Percentiles rank a stretch among this genome's conserved stretches.
These are phyloP conservation scores for Daldinia decipiens DNA, from an alignment of 495 filamentous ascomycete genomes.

Conservation along the genomic window DNA sequence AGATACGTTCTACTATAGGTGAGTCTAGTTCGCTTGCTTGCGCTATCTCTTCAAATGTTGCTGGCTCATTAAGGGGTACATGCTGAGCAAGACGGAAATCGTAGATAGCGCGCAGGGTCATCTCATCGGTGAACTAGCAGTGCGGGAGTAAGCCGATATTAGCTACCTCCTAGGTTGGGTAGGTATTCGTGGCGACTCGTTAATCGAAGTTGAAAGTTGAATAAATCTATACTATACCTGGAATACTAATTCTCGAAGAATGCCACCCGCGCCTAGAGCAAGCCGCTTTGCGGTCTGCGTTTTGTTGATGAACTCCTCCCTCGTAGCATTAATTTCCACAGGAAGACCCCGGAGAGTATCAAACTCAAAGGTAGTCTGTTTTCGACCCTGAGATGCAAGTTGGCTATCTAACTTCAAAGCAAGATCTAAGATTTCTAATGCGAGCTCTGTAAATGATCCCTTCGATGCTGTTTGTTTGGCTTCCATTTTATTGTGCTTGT, in stretches of 20 bases:
- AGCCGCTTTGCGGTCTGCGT: not conserved
- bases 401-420: not conserved
- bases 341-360: not conserved
- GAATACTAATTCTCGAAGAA: not conserved
- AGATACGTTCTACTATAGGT: not conserved
- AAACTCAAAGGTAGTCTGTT: not conserved
- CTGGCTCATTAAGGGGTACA: not conserved
- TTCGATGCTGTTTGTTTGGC: not conserved
- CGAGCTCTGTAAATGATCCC: not conserved
- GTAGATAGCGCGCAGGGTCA: not conserved
- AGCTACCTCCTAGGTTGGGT: too few species aligned
- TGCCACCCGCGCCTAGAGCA: not conserved
- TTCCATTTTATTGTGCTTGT: not conserved
- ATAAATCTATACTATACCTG: not conserved
- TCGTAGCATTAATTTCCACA: not conserved
- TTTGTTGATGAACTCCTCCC: not conserved
- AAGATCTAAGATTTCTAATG: not conserved
- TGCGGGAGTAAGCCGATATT: not conserved
- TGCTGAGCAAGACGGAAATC: conserved; percentile 1
- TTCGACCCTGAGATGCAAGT: not conserved
- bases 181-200: too few species aligned
- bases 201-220: not conserved
- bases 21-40: not conserved
- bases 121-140: not conserved
- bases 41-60: not conserved